A percentile compares a stretch with the other conserved stretches of the same genome.
phyloP scores from a whole-genome alignment of 192 early-diverging fungal species.

The Coemansia sp. region DNA sequence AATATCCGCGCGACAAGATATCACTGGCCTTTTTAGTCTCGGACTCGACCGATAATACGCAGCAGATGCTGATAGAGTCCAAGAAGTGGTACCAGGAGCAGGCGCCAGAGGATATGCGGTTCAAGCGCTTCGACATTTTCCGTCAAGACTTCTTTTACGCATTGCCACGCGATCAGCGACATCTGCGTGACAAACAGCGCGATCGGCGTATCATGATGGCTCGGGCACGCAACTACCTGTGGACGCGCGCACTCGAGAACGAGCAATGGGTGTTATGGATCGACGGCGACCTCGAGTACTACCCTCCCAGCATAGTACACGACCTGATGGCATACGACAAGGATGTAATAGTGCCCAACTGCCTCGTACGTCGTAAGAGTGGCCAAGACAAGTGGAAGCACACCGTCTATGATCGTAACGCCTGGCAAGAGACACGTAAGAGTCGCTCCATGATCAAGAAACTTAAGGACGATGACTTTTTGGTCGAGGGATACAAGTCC shows the following conservation, averaged over 20 bases:
- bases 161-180: conserved; percentile 59
- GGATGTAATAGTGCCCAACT: conserved; percentile 71
- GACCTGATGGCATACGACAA: conserved; percentile 67
- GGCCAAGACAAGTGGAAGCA: conserved; percentile 56
- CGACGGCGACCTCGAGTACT: conserved; percentile 71
- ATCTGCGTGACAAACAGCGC: conserved; percentile 62
- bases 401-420: conserved; percentile 69
- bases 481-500: conserved; percentile 54
- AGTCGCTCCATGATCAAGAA: conserved; percentile 54
- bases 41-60: conserved; percentile 62
- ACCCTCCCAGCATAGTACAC: conserved; percentile 61
- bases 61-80: conserved; percentile 56
- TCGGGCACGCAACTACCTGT: conserved; percentile 63
- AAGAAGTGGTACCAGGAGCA: conserved; percentile 47
- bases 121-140: conserved; percentile 61
- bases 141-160: conserved; percentile 62
- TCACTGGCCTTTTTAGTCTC: conserved; percentile 73
- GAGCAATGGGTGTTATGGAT: conserved; percentile 77
- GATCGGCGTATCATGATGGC: conserved; percentile 65
- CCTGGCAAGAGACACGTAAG: conserved; percentile 67
- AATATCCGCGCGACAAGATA: conserved; percentile 64
- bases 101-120: conserved; percentile 53
- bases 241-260: conserved; percentile 60
- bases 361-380: conserved; percentile 46
- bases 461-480: conserved; percentile 41